A percentile compares a stretch with the other conserved stretches of the same genome.
Conservation (phyloP, 345 rosid genomes). For the Citrus inodora region DNA sequence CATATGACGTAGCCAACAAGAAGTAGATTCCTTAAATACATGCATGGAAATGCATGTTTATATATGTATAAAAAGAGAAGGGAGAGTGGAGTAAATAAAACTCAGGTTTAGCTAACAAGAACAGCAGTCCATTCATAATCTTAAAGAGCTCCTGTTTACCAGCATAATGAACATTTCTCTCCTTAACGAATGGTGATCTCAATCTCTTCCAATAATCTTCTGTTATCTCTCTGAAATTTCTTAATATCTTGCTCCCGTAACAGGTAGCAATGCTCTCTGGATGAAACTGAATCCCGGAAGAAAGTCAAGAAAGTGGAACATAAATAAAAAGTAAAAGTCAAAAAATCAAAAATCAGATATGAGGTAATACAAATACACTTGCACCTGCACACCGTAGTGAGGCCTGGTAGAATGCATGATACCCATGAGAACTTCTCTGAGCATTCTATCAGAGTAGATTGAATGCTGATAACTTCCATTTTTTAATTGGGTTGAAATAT, state of each 20-base stretch:
- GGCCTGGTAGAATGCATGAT: conserved; percentile 84
- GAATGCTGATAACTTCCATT: conserved; percentile 31
- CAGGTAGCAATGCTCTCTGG: conserved; percentile 93
- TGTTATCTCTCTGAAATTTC: conserved; percentile 76
- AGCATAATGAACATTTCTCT: conserved; percentile 36
- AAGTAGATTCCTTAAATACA: neutral
- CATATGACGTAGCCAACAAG: neutral
- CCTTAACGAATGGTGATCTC: conserved; percentile 29
- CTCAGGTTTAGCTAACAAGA: neutral
- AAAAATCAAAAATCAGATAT: neutral
- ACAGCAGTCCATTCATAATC: neutral
- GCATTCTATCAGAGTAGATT: conserved; percentile 21
- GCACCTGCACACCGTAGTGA: conserved; percentile 94
- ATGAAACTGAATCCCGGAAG: conserved; percentile 63
- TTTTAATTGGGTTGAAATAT: conserved; percentile 24
- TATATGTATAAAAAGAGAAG: neutral
- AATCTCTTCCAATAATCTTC: conserved; percentile 61
- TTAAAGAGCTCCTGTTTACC: conserved; percentile 44
- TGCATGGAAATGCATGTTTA: neutral
- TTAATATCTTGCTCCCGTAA: conserved; percentile 70
- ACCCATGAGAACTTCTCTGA: conserved; percentile 71
- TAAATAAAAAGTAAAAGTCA: neutral
- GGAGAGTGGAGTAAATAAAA: neutral
- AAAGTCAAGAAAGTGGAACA: conserved; percentile 22
- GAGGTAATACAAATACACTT: neutral